Evolutionary conservation across 495 filamentous ascomycete genomes (phyloP).

Genomic region (Neurospora sublineolata): DNA sequence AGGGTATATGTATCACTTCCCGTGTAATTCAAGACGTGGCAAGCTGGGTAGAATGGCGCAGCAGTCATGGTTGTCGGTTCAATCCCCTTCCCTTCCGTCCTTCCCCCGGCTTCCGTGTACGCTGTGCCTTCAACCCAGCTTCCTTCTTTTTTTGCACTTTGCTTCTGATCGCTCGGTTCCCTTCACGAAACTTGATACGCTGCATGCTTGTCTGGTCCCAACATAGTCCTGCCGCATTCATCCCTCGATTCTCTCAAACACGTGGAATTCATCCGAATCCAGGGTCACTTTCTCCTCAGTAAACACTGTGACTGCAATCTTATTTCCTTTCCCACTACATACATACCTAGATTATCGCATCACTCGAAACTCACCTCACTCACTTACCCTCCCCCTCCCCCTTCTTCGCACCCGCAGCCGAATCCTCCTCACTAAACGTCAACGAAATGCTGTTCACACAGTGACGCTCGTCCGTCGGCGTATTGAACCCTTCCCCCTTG

Average conservation of each 20-base stretch:
- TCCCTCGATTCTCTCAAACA: neutral
- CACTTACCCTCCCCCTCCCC: slow-evolving; percentile 14
- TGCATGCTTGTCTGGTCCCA: neutral
- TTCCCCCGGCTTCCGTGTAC: neutral
- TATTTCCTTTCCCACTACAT: neutral
- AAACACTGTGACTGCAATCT: neutral
- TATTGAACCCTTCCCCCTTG: slow-evolving; percentile 84
- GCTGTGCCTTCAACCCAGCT: neutral
- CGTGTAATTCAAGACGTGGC: neutral
- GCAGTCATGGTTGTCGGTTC: neutral
- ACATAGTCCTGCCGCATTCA: neutral
- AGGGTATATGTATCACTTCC: neutral
- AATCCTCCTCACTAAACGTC: slow-evolving; percentile 59
- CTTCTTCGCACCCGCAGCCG: slow-evolving; percentile 35
- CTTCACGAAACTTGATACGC: neutral
- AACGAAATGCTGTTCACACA: slow-evolving; percentile 93
- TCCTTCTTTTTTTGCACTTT: neutral
- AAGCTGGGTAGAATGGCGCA: neutral
- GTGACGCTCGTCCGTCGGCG: slow-evolving; percentile 90
- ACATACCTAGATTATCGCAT: neutral
- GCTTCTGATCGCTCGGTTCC: neutral
- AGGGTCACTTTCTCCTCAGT: neutral
- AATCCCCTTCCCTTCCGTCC: neutral
- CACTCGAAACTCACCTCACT: slow-evolving; percentile 16
- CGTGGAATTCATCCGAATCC: neutral